These are phyloP conservation scores for Herpetomonas samuelpessoai DNA, from an alignment of 208 protist genomes.

Conservation along the genomic window DNA sequence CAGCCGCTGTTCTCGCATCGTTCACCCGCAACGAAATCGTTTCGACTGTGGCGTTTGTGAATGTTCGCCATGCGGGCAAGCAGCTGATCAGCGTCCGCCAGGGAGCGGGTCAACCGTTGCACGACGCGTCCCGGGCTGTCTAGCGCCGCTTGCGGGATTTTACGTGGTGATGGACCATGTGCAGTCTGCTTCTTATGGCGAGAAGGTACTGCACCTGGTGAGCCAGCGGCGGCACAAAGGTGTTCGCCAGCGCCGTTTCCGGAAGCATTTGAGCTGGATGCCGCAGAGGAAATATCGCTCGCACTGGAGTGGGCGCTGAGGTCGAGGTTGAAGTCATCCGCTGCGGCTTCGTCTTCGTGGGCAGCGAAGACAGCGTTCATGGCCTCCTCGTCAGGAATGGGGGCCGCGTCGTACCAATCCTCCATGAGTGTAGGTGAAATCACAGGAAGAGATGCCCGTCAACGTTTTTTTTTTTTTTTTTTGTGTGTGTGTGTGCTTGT, in stretches of 20 bases:
- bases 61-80: background rate
- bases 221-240: too few relatives aligned
- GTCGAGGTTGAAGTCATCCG: constrained; percentile 11
- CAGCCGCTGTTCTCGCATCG: background rate
- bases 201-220: too few relatives aligned
- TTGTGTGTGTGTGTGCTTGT: too few relatives aligned
- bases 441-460: too few relatives aligned
- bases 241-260: too few relatives aligned
- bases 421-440: constrained; percentile 17
- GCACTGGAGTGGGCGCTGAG: constrained; percentile 32
- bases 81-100: background rate
- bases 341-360: background rate
- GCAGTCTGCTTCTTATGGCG: too few relatives aligned
- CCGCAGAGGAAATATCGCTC: too few relatives aligned
- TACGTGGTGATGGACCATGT: too few relatives aligned
- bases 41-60: background rate
- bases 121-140: too few relatives aligned
- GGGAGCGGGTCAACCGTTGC: background rate
- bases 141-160: too few relatives aligned
- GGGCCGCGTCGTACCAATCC: constrained; percentile 29
- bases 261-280: too few relatives aligned
- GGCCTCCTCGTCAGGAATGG: constrained; percentile 17
- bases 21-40: constrained; percentile 8
- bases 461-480: too few relatives aligned
- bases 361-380: background rate